Conservation (phyloP, 2,329 filamentous ascomycete genomes). For the Diplodia corticola region DNA sequence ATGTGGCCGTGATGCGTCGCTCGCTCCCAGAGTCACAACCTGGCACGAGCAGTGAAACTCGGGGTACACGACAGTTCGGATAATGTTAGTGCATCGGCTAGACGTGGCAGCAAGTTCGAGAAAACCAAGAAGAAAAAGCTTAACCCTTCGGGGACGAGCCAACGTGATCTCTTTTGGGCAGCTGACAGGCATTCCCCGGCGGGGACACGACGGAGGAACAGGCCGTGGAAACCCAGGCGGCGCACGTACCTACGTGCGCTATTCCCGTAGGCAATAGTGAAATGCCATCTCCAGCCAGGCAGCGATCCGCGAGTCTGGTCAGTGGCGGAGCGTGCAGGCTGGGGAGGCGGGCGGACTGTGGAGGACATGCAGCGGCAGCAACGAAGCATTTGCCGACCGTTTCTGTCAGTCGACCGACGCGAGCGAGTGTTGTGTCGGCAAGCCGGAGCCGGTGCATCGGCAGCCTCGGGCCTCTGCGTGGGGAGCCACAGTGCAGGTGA, state of each 20-base stretch:
- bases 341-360: constrained; percentile 1
- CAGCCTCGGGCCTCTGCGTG: constrained; percentile 6
- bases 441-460: background rate
- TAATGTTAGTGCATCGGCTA: background rate
- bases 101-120: constrained; percentile 7
- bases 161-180: background rate
- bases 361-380: too few species aligned
- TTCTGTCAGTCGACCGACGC: too few species aligned
- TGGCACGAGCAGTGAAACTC: background rate
- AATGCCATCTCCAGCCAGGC: background rate
- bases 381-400: too few species aligned
- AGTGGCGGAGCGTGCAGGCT: background rate
- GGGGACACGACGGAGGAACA: background rate
- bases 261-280: background rate
- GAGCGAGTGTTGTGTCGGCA: background rate
- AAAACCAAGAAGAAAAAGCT: constrained; percentile 11
- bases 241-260: background rate
- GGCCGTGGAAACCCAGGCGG: background rate
- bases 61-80: background rate
- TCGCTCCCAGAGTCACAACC: background rate
- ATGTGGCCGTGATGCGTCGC: background rate
- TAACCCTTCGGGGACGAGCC: background rate
- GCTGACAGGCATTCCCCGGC: background rate
- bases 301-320: constrained; percentile 1
- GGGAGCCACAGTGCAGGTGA: background rate